Conservation (phyloP, 192 early-diverging fungal genomes). For the Coemansia sp. region DNA sequence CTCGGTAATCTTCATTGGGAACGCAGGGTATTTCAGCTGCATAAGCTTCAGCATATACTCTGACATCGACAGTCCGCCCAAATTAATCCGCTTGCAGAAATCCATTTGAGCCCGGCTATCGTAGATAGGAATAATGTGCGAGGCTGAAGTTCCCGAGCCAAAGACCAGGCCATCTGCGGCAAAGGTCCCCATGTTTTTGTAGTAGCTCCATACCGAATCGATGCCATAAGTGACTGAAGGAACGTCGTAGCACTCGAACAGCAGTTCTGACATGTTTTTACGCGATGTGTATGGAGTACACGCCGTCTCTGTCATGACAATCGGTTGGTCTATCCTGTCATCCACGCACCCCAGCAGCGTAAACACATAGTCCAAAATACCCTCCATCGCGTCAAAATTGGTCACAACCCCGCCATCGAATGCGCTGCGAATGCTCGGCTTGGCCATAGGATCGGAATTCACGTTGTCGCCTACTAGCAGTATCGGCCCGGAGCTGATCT, state of each 20-base stretch:
- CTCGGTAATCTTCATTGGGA: slow-evolving; percentile 77
- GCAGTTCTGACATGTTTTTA: slow-evolving; percentile 76
- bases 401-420: slow-evolving; percentile 43
- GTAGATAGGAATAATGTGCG: slow-evolving; percentile 74
- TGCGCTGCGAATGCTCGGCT: slow-evolving; percentile 45
- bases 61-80: slow-evolving; percentile 72
- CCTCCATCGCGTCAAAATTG: slow-evolving; percentile 63
- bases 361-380: slow-evolving; percentile 83
- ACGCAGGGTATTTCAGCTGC: slow-evolving; percentile 87
- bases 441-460: slow-evolving; percentile 40
- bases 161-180: slow-evolving; percentile 69
- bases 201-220: slow-evolving; percentile 83
- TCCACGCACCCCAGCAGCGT: slow-evolving; percentile 71
- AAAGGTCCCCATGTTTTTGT: slow-evolving; percentile 62
- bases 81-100: slow-evolving; percentile 73
- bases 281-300: slow-evolving; percentile 76
- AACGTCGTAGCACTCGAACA: slow-evolving; percentile 82
- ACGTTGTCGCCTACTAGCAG: slow-evolving; percentile 38
- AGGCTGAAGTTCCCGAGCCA: slow-evolving; percentile 66
- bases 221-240: slow-evolving; percentile 81
- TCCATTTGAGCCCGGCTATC: slow-evolving; percentile 60
- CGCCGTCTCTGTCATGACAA: slow-evolving; percentile 85
- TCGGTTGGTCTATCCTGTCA: slow-evolving; percentile 69
- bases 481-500: slow-evolving; percentile 24
- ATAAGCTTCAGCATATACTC: slow-evolving; percentile 83